Evolutionary conservation across 2,329 filamentous ascomycete genomes (phyloP).

Genomic region (Alternaria hordeiaustralica): DNA sequence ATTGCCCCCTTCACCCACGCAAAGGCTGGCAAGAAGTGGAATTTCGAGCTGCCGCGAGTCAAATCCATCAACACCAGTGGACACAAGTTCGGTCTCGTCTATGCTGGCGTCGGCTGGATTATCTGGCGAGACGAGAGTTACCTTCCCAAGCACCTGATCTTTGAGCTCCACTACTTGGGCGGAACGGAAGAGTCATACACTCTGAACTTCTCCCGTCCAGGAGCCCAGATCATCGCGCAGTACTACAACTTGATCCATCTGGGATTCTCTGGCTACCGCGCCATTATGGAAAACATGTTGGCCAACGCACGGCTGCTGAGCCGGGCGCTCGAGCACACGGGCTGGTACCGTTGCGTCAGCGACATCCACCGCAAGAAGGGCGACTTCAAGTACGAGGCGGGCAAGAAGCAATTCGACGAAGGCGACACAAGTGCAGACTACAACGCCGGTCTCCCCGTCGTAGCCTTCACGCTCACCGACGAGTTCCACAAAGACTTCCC

Average conservation of each 20-base stretch:
- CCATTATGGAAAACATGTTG: conserved; percentile 69
- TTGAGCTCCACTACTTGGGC: conserved; percentile 74
- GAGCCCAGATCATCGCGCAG: conserved; percentile 72
- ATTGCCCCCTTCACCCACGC: conserved; percentile 67
- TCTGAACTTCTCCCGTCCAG: conserved; percentile 74
- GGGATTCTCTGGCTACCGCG: conserved; percentile 68
- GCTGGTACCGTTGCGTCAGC: conserved; percentile 66
- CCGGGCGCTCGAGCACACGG: conserved; percentile 68
- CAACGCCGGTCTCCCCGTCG: conserved; percentile 70
- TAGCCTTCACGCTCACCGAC: conserved; percentile 70
- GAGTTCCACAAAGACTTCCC: conserved; percentile 64
- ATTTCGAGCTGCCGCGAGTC: conserved; percentile 67
- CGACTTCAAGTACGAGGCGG: conserved; percentile 50
- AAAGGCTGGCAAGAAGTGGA: conserved; percentile 65
- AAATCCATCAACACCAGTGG: conserved; percentile 71
- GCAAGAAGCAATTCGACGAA: conserved; percentile 52
- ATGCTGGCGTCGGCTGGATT: conserved; percentile 71
- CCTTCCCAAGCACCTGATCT: conserved; percentile 71
- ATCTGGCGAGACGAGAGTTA: conserved; percentile 64
- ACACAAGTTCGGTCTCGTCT: conserved; percentile 69
- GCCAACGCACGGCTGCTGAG: conserved; percentile 69
- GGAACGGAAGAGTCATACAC: conserved; percentile 75
- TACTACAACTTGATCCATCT: conserved; percentile 78
- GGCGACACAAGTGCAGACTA: conserved; percentile 64
- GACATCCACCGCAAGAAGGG: conserved; percentile 69